Percentiles rank a stretch among this genome's conserved stretches.
Conservation (phyloP, 768 basidiomycete genomes). For the Astraeus odoratus region DNA sequence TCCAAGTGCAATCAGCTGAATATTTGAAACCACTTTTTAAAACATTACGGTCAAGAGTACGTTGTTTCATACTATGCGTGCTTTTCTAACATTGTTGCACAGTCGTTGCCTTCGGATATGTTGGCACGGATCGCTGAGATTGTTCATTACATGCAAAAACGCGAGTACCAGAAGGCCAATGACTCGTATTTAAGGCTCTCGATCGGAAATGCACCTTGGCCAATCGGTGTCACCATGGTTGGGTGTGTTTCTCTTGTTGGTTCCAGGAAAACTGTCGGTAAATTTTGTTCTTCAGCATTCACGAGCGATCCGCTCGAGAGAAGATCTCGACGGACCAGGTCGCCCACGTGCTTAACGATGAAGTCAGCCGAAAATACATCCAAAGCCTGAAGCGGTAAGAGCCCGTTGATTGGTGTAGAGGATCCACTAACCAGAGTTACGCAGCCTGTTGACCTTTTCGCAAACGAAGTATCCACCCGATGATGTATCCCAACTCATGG, state of each 20-base stretch:
- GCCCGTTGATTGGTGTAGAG: neutral
- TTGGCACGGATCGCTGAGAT: constrained; percentile 86
- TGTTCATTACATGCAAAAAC: constrained; percentile 92
- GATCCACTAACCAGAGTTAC: constrained; percentile 1
- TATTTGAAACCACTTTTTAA: constrained; percentile 98
- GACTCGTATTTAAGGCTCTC: constrained; percentile 95
- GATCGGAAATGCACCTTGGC: constrained; percentile 99
- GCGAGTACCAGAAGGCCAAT: constrained; percentile 93
- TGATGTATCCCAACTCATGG: constrained; percentile 90
- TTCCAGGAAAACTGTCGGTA: neutral
- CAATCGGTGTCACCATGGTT: constrained; percentile 99
- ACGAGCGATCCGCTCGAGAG: constrained; percentile 95
- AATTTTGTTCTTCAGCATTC: constrained; percentile 52
- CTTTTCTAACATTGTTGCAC: constrained; percentile 8
- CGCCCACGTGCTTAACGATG: constrained; percentile 97
- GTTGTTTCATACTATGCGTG: constrained; percentile 22
- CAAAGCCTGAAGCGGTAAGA: constrained; percentile 91
- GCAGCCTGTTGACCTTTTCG: constrained; percentile 86
- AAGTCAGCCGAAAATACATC: constrained; percentile 98
- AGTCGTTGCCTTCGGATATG: constrained; percentile 82
- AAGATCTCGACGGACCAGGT: constrained; percentile 97
- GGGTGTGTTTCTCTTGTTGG: constrained; percentile 49
- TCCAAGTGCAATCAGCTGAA: constrained; percentile 91
- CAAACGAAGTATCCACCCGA: constrained; percentile 95
- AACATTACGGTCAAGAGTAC: constrained; percentile 75